Evolutionary conservation across 1,284 basidiomycete genomes (phyloP), one percentile per base, ranked within the genome.

Genomic region (Ceratobasidium sp.): DNA sequence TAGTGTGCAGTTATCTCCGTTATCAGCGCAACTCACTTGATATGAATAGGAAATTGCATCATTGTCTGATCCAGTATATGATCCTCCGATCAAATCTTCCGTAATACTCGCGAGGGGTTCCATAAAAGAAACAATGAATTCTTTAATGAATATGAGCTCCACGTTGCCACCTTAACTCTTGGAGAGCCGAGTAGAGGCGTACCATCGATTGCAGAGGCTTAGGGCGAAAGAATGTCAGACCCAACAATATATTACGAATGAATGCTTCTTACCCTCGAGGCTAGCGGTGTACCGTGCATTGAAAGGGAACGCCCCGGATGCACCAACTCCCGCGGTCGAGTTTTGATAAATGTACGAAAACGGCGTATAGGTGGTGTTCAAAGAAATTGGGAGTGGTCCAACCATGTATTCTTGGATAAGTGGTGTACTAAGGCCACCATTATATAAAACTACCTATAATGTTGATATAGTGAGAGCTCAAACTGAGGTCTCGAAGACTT

Each of bases 361-460:
- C 2, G 77, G 80, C 33, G 60, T 20, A 44, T 63, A 28, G 3
- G 49, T 82, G 13, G 89, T 89, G 49, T 83, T 80, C 13, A 80
- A 61, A 46, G 84, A 82, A 26, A 89, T 83, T 0, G 90, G 90
- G 13, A 91, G 85, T 0, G 90, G 91, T 0, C 90, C 91, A 40
- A 91, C 87, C 9, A 90, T 84, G 81, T 90, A 90, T 80, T 90
- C 88, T 80, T 85, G 86, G 28, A 91, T 86, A 12, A 85, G 81
- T 12, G 90, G 90, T 2, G 84, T 84, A 3, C 80, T 75, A 10
- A 82, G 83, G 13, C 85, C 86, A 49, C 90, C 90, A 81, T 89
- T 89, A 81, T 90, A 87, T 68, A 92, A 84, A 12, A 88, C 86
- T 23, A 89, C 89, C 70, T 88, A 84, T 1, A 88, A 69, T 85